A percentile compares a stretch with the other conserved stretches of the same genome.
phyloP scores from a whole-genome alignment of 78 protist genomes.

The Emiliania huxleyi region DNA sequence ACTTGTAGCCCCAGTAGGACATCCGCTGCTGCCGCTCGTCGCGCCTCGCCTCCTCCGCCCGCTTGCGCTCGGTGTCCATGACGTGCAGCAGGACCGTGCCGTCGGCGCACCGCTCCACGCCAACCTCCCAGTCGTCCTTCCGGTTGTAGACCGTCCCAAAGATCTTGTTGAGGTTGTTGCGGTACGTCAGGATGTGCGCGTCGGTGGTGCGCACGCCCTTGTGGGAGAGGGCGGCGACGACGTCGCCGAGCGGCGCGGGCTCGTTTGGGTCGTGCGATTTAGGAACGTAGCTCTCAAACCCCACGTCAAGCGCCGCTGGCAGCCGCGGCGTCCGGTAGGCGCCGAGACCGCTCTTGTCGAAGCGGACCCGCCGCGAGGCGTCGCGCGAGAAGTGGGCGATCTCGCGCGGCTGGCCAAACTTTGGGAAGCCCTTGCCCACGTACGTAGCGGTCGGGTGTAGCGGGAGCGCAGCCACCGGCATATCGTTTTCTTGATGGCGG shows the following conservation, averaged over 20 bases:
- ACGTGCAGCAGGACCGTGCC: not conserved
- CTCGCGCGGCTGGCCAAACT: not conserved
- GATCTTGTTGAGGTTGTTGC: not conserved
- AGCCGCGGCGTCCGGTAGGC: not conserved
- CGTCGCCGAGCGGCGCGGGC: not conserved
- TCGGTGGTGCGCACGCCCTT: fast-evolving
- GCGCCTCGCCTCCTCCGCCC: not conserved
- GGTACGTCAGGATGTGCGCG: not conserved
- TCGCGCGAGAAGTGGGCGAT: not conserved
- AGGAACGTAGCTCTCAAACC: not conserved
- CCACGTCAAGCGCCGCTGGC: not conserved
- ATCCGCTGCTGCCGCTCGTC: not conserved
- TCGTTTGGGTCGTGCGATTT: not conserved
- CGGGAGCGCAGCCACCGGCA: too few species aligned
- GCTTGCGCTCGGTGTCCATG: not conserved
- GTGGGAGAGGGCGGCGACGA: not conserved
- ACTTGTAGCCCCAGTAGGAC: not conserved
- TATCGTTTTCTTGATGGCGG: too few species aligned
- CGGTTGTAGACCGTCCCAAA: not conserved
- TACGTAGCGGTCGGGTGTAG: too few species aligned
- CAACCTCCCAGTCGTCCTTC: not conserved
- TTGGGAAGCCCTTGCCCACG: too few species aligned
- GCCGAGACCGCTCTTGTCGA: not conserved
- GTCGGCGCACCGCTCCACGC: not conserved
- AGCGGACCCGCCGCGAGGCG: not conserved